phyloP scores from a whole-genome alignment of 2,329 filamentous ascomycete species.

The Xylaria arbuscula region DNA sequence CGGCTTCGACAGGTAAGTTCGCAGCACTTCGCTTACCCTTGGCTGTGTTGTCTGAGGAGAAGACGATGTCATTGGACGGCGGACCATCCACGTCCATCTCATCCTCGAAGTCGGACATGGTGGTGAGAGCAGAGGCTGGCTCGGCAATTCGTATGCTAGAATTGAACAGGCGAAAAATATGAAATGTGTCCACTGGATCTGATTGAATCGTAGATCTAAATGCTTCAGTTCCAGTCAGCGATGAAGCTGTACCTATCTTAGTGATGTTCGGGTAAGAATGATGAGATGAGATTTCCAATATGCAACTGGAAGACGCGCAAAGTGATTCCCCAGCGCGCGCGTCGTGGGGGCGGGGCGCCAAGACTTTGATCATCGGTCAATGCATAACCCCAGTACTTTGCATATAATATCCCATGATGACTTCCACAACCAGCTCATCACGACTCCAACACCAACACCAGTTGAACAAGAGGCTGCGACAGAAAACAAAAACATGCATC shows the following conservation, averaged over 20 bases:
- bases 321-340: conserved; percentile 47
- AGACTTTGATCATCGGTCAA: too few relatives aligned
- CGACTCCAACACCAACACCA: too few relatives aligned
- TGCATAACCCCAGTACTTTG: neutral
- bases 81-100: conserved; percentile 71
- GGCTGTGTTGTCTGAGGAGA: conserved; percentile 77
- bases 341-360: conserved; percentile 33
- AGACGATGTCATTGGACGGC: conserved; percentile 64
- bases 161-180: conserved; percentile 30
- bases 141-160: neutral
- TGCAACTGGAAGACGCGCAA: conserved; percentile 44
- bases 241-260: neutral
- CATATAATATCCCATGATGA: neutral
- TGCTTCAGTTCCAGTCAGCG: neutral
- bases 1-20: conserved; percentile 91
- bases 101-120: conserved; percentile 70
- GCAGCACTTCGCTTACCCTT: conserved; percentile 94
- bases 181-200: too few relatives aligned
- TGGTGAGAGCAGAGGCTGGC: conserved; percentile 32
- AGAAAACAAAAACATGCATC: too few relatives aligned
- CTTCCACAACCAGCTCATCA: too few relatives aligned
- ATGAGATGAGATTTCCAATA: neutral
- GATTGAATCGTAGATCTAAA: neutral
- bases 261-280: neutral
- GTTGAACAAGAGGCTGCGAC: too few relatives aligned